Evolutionary conservation across 2,329 filamentous ascomycete species (phyloP).

Genomic region (Aspergillus sp.): DNA sequence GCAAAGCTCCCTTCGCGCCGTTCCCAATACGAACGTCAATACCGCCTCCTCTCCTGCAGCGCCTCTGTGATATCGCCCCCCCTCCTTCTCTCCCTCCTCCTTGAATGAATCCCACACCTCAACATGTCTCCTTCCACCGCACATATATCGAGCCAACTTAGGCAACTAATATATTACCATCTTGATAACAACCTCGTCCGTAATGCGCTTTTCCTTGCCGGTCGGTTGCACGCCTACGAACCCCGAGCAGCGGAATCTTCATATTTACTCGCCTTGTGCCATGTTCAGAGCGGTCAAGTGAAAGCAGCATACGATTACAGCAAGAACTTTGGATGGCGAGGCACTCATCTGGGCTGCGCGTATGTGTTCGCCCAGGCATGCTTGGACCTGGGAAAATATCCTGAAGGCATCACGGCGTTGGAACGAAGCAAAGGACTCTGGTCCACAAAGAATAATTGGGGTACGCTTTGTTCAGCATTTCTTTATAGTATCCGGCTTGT

Average conservation of each 20-base stretch:
- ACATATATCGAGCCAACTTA: constrained; percentile 61
- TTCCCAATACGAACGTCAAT: neutral
- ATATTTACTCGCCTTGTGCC: constrained; percentile 81
- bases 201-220: constrained; percentile 92
- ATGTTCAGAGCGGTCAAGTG: constrained; percentile 78
- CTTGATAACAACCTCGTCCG: constrained; percentile 88
- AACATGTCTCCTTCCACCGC: constrained; percentile 59
- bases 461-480: constrained; percentile 51
- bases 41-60: constrained; percentile 10
- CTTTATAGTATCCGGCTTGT: neutral
- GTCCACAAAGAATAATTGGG: constrained; percentile 73
- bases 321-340: constrained; percentile 69
- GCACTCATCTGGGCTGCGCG: constrained; percentile 78
- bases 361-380: constrained; percentile 93
- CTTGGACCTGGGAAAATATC: constrained; percentile 72
- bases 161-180: constrained; percentile 68
- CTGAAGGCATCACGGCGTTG: constrained; percentile 78
- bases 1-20: neutral
- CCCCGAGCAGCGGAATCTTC: constrained; percentile 75
- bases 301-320: constrained; percentile 84
- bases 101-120: neutral
- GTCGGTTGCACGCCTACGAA: constrained; percentile 82
- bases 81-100: neutral
- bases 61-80: neutral
- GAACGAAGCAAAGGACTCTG: constrained; percentile 80